Evolutionary conservation across 2,329 filamentous ascomycete genomes (phyloP).

Genomic region (Amesomyces nigricolor): DNA sequence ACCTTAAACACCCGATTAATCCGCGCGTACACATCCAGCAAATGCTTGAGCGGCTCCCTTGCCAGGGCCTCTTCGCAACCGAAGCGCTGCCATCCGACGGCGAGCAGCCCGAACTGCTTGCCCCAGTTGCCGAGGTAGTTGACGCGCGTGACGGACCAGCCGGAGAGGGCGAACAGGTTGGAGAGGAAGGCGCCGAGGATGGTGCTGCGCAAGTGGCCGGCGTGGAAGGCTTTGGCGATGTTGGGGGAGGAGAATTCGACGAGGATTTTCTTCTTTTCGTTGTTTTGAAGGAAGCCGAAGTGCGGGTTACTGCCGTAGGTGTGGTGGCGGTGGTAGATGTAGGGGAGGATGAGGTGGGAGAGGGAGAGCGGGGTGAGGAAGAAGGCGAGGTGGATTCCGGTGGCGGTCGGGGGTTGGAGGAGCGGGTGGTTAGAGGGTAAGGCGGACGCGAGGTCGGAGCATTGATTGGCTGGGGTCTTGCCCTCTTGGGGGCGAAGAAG

Average conservation of each 20-base stretch:
- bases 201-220: conserved; percentile 68
- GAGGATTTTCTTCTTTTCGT: conserved; percentile 43
- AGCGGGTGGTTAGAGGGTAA: conserved; percentile 40
- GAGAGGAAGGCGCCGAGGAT: conserved; percentile 70
- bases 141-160: conserved; percentile 65
- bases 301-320: conserved; percentile 44
- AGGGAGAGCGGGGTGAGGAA: conserved; percentile 58
- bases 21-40: conserved; percentile 67
- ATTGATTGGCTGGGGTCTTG: background rate
- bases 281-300: background rate
- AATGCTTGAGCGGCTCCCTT: conserved; percentile 63
- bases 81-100: conserved; percentile 62
- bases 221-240: conserved; percentile 71
- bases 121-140: conserved; percentile 80
- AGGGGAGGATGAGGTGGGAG: conserved; percentile 51
- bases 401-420: conserved; percentile 48
- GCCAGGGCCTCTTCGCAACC: conserved; percentile 59
- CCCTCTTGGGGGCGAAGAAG: conserved; percentile 26
- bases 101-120: conserved; percentile 63
- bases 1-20: conserved; percentile 58
- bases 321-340: conserved; percentile 50
- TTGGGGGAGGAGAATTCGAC: conserved; percentile 73
- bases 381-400: conserved; percentile 58
- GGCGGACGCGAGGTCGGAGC: background rate
- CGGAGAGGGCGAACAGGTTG: conserved; percentile 62